phyloP scores from a whole-genome alignment of 495 filamentous ascomycete genomes.

The Penicillium psychrofluorescens region DNA sequence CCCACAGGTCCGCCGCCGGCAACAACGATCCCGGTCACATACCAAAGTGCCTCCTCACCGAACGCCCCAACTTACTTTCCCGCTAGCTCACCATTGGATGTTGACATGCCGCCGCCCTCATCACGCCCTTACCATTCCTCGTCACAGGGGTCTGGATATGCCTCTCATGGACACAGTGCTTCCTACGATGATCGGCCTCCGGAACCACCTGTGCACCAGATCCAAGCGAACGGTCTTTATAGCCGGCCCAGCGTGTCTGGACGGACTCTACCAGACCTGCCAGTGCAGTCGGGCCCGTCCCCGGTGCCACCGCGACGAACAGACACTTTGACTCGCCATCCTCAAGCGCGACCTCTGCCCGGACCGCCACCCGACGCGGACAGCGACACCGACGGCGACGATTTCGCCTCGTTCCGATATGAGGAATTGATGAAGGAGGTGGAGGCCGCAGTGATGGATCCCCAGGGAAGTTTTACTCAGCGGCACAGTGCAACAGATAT shows the following conservation, averaged over 20 bases:
- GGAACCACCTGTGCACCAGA: conserved; percentile 38
- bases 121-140: conserved; percentile 20
- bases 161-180: conserved; percentile 14
- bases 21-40: conserved; percentile 9
- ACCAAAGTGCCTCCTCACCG: conserved; percentile 17
- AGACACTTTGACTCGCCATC: conserved; percentile 49
- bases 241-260: conserved; percentile 25
- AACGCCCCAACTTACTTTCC: conserved; percentile 13
- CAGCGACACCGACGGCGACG: conserved; percentile 7
- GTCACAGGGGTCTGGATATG: conserved; percentile 18
- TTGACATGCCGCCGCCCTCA: conserved; percentile 11
- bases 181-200: conserved; percentile 38
- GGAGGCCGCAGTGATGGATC: conserved; percentile 36
- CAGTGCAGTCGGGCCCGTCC: conserved; percentile 36
- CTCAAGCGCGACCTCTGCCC: conserved; percentile 54
- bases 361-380: conserved; percentile 45
- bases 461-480: conserved; percentile 18
- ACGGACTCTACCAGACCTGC: conserved; percentile 32
- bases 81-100: conserved; percentile 13
- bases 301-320: conserved; percentile 42
- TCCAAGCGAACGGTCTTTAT: conserved; percentile 20
- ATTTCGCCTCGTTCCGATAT: conserved; percentile 8
- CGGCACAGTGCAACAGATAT: conserved; percentile 18
- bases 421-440: conserved; percentile 44
- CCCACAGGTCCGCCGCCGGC: conserved; percentile 5